Evolutionary conservation across 495 filamentous ascomycete genomes (phyloP).

Genomic region (Podospora appendiculata): DNA sequence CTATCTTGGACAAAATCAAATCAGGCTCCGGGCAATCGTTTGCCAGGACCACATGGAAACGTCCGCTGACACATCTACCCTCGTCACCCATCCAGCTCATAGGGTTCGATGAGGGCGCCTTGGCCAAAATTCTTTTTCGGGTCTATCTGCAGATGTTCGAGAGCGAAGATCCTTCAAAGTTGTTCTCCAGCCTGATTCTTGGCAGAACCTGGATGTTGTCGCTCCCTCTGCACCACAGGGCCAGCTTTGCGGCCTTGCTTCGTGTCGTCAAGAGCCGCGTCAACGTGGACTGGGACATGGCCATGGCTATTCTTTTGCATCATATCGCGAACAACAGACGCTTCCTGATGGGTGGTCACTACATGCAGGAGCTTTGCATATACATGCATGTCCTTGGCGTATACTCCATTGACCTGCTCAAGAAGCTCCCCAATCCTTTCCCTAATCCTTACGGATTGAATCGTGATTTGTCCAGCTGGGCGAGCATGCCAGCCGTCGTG

Average conservation of each 20-base stretch:
- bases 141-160: constrained; percentile 18
- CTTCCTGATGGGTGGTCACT: constrained; percentile 2
- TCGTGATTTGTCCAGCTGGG: constrained; percentile 15
- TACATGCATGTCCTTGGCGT: constrained; percentile 24
- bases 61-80: not conserved
- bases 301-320: constrained; percentile 2
- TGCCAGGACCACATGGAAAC: constrained; percentile 17
- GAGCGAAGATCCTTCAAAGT: not conserved
- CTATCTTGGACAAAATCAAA: no score
- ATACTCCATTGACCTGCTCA: not conserved
- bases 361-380: constrained; percentile 20
- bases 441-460: no score
- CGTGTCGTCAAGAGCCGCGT: not conserved
- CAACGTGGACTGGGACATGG: constrained; percentile 1
- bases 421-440: not conserved
- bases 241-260: constrained; percentile 28
- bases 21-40: not conserved
- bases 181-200: not conserved
- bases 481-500: constrained; percentile 21
- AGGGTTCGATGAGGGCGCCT: not conserved
- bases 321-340: constrained; percentile 15
- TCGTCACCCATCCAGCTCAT: not conserved
- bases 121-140: not conserved
- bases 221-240: constrained; percentile 27
- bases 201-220: not conserved